Base-by-base conservation (phyloP, 352 stramenopile genomes). In the Globisporangium cederbergense region DNA sequence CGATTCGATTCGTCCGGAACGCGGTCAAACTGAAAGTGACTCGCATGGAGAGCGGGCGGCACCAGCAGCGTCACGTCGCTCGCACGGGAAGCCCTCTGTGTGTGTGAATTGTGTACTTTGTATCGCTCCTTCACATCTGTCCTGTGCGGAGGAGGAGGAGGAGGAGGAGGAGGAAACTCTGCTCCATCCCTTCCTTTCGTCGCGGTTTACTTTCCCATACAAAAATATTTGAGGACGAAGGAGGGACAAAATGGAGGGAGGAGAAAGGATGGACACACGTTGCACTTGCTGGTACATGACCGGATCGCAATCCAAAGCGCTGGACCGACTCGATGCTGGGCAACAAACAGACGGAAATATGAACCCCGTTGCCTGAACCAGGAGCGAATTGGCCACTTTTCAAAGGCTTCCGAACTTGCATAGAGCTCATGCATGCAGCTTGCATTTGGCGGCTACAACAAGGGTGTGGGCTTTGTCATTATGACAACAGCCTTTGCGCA, bases 21-120 rank as follows among this genome's bases (percentile, higher is more conserved):
- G 50, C 32, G 60, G 60, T 55, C 50, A 28, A 66, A 60, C 60
- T 60, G 60, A 66, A 66, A 66, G 28, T 66, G 51, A 60, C 40
- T 28, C 18, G 42, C 16, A 32, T 32, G 18, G 42, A 4, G 20
- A 3, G 20, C 9, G 2, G 5, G 13, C 1, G 5, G 20, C 22
- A 28, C 38, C 45, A 22, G 25, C 22, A 62, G 16, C n/a, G 14
- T 20, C 32, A 40, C 20, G 25, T 55, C 16, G 25, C n/a, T 34
- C 50, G 36, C 36, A 42, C 36, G 8, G 36, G 36, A 42, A 42
- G 36, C 36, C 30, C 46, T 28, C 3, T 53, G 47, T 34, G 30
- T 53, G 47, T 42, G 36, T 42, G 9, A 42, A 42, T 42, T 42
- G 11, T 10, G 22, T 25, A 25, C 16, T n/a, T 7, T n/a, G 11